phyloP scores from a whole-genome alignment of 2,329 filamentous ascomycete genomes.

The Ascochyta lentis region DNA sequence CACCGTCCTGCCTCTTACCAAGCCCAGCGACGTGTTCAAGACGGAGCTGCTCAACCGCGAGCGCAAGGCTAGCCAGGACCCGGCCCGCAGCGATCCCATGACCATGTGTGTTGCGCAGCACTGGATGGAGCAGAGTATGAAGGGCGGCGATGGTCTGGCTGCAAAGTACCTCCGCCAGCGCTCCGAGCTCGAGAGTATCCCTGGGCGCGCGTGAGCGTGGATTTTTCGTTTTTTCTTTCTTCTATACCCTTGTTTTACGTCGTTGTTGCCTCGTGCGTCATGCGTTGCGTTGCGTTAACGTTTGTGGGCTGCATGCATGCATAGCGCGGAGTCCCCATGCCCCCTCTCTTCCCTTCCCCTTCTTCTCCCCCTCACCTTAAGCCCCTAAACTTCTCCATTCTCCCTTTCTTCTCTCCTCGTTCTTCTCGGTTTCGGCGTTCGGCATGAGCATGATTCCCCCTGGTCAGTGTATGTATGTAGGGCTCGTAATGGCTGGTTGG shows the following conservation, averaged over 20 bases:
- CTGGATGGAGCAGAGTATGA: conserved; percentile 92
- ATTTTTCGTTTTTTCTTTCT: conserved; percentile 3
- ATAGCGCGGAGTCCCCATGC: conserved; percentile 37
- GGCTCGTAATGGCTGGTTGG: not conserved
- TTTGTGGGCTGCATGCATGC: conserved; percentile 29
- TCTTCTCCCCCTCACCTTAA: not conserved
- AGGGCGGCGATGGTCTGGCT: conserved; percentile 85
- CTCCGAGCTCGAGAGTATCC: conserved; percentile 66
- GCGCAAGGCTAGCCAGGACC: conserved; percentile 62
- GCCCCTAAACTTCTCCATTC: not conserved
- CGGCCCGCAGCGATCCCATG: conserved; percentile 76
- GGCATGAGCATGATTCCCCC: conserved; percentile 10
- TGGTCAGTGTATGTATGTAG: not conserved
- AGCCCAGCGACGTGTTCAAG: conserved; percentile 88
- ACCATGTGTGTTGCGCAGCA: conserved; percentile 94
- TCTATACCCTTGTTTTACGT: not conserved
- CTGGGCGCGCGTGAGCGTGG: conserved; percentile 45
- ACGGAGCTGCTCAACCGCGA: conserved; percentile 77
- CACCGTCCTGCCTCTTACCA: conserved; percentile 82
- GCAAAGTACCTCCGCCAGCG: conserved; percentile 79
- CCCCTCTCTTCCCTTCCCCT: conserved; percentile 7
- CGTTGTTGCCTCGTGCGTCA: conserved; percentile 18
- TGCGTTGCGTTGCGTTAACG: conserved; percentile 1
- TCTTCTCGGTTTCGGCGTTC: not conserved
- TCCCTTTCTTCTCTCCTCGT: not conserved